A percentile compares a stretch with the other conserved stretches of the same genome.
These are phyloP conservation scores for Linnemannia elongata DNA, from an alignment of 192 early-diverging fungal species.

Conservation along the genomic window DNA sequence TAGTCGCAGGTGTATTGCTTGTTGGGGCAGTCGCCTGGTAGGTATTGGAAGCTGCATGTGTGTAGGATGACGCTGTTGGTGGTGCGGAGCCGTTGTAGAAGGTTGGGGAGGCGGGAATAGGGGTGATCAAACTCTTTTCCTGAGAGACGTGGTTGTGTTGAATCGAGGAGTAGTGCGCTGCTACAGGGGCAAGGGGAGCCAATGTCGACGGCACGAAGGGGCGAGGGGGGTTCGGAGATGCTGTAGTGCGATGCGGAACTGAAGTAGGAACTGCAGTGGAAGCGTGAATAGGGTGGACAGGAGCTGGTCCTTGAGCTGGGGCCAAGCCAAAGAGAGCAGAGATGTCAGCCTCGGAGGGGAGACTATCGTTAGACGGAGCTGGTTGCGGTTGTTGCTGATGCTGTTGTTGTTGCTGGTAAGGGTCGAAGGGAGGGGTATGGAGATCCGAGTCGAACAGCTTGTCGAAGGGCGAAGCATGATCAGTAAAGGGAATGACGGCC, in stretches of 20 bases:
- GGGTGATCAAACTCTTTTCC: slow-evolving; percentile 25
- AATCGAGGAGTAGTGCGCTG: slow-evolving; percentile 22
- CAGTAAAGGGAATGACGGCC: slow-evolving; percentile 39
- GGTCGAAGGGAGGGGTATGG: not conserved
- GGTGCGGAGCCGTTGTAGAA: not conserved
- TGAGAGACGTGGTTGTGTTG: slow-evolving; percentile 18
- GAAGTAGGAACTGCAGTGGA: not conserved
- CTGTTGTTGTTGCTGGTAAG: slow-evolving; percentile 8
- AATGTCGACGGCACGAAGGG: not conserved
- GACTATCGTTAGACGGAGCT: not conserved
- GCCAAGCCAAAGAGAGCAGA: slow-evolving; percentile 48
- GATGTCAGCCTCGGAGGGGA: slow-evolving; percentile 42
- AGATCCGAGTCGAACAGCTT: slow-evolving; percentile 26
- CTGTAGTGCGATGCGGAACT: not conserved
- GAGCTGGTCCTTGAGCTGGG: not conserved
- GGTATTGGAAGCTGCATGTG: not conserved
- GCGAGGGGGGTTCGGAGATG: not conserved
- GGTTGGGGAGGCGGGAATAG: slow-evolving; percentile 13
- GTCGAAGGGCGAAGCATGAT: slow-evolving; percentile 29
- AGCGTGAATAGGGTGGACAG: not conserved
- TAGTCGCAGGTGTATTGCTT: not conserved
- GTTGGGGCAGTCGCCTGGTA: not conserved
- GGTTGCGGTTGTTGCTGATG: not conserved
- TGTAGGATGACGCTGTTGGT: not conserved
- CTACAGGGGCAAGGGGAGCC: slow-evolving; percentile 19